A percentile compares a stretch with the other conserved stretches of the same genome.
phyloP scores from a whole-genome alignment of 2,329 filamentous ascomycete genomes.

The Paradendryphiella salina region DNA sequence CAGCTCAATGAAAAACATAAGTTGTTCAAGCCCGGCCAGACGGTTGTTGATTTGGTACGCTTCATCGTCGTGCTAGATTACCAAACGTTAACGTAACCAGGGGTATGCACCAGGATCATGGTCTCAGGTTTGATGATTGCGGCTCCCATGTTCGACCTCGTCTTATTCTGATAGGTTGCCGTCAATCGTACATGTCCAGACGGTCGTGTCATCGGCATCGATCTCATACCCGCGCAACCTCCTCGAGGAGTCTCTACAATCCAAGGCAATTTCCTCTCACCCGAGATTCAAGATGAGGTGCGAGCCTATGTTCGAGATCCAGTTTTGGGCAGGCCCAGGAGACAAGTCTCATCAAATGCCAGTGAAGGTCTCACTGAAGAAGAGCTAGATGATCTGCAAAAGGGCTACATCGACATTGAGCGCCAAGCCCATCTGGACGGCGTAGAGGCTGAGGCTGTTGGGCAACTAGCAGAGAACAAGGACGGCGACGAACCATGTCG shows the following conservation, averaged over 20 bases:
- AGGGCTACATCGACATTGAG: constrained; percentile 70
- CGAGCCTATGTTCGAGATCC: constrained; percentile 73
- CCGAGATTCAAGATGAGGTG: constrained; percentile 73
- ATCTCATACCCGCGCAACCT: constrained; percentile 89
- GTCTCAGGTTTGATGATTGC: constrained; percentile 55
- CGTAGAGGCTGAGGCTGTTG: constrained; percentile 22
- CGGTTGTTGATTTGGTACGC: constrained; percentile 81
- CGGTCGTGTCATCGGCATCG: constrained; percentile 85
- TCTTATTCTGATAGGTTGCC: constrained; percentile 65
- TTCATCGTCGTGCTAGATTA: background rate
- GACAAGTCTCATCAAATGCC: constrained; percentile 31
- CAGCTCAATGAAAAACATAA: constrained; percentile 81
- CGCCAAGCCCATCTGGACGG: constrained; percentile 50
- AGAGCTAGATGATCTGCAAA: constrained; percentile 48
- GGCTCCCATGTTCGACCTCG: background rate
- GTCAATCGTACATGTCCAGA: constrained; percentile 73
- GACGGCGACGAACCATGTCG: constrained; percentile 32
- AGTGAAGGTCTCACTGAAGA: constrained; percentile 43
- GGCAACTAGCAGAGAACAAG: constrained; percentile 13
- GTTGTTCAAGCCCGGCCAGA: constrained; percentile 78
- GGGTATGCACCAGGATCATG: constrained; percentile 73
- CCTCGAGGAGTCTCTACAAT: constrained; percentile 91
- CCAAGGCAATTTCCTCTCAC: constrained; percentile 88
- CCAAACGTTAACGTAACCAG: constrained; percentile 47
- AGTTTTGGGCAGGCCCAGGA: constrained; percentile 58